Conservation (phyloP, 148 eudicot species). For the Nyssa sinensis region DNA sequence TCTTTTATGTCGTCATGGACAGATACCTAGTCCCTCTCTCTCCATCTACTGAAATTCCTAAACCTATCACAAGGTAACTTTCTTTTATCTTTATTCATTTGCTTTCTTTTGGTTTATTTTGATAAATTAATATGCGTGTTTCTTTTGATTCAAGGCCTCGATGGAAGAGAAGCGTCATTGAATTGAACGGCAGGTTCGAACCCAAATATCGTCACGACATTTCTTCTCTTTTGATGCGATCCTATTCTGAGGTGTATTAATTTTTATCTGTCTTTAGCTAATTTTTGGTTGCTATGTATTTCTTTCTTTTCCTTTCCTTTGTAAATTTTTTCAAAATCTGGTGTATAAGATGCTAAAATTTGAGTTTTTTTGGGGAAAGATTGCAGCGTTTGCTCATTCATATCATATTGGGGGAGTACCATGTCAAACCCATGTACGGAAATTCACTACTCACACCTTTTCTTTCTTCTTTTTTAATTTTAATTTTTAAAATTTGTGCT, state of each 20-base stretch:
- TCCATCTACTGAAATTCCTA: slow-evolving; percentile 23
- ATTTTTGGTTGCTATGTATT: no score
- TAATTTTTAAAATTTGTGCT: background rate
- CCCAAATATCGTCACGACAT: slow-evolving; percentile 54
- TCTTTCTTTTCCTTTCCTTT: background rate
- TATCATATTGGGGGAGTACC: slow-evolving; percentile 51
- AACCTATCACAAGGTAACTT: slow-evolving; percentile 24
- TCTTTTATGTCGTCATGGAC: slow-evolving; percentile 20
- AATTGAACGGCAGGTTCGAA: slow-evolving; percentile 60
- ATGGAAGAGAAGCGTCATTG: slow-evolving; percentile 59
- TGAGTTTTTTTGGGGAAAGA: slow-evolving; percentile 24
- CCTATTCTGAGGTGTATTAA: slow-evolving; percentile 55
- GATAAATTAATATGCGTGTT: background rate
- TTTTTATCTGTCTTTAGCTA: no score
- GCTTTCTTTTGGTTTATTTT: background rate
- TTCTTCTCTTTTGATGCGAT: slow-evolving; percentile 53
- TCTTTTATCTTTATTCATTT: background rate
- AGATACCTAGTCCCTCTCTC: slow-evolving; percentile 21
- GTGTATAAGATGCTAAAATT: background rate
- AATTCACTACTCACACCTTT: background rate
- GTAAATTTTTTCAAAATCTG: background rate
- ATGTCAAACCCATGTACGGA: slow-evolving; percentile 64
- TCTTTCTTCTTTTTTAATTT: background rate
- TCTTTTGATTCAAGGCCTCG: slow-evolving; percentile 32
- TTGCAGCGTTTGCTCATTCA: slow-evolving; percentile 59